Conservation (phyloP, 352 stramenopile genomes). For the Phytophthora citrophthora region DNA sequence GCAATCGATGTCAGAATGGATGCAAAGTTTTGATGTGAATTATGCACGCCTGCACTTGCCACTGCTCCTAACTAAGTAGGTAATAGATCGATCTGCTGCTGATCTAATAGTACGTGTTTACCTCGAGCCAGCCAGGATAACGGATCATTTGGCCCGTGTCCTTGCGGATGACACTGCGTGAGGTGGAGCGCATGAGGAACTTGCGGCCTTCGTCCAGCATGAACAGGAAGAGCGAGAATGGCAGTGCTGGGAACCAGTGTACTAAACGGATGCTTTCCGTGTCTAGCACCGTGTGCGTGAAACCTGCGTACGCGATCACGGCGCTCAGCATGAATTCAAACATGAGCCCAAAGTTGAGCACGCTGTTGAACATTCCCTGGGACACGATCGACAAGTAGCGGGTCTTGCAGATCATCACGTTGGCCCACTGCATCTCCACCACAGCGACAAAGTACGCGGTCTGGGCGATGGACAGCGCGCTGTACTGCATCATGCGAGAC, state of each 20-base stretch:
- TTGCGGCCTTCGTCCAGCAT: slow-evolving; percentile 92
- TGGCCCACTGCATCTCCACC: slow-evolving; percentile 91
- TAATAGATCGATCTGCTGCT: slow-evolving; percentile 11
- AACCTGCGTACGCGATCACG: slow-evolving; percentile 85
- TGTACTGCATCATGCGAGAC: slow-evolving; percentile 87
- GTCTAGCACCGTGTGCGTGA: slow-evolving; percentile 83
- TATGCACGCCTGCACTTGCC: slow-evolving; percentile 18
- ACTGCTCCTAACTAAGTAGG: slow-evolving; percentile 1
- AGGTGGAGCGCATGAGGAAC: slow-evolving; percentile 89
- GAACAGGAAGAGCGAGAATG: slow-evolving; percentile 91
- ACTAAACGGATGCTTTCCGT: slow-evolving; percentile 89
- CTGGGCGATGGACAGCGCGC: slow-evolving; percentile 84
- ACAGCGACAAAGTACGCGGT: slow-evolving; percentile 88
- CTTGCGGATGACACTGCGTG: slow-evolving; percentile 71
- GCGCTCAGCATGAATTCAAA: slow-evolving; percentile 92
- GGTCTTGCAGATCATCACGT: slow-evolving; percentile 94
- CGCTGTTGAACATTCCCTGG: slow-evolving; percentile 93
- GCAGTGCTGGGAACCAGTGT: slow-evolving; percentile 92
- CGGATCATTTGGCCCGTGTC: slow-evolving; percentile 82
- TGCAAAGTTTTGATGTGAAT: slow-evolving; percentile 15
- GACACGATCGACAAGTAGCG: slow-evolving; percentile 88
- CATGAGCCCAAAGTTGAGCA: slow-evolving; percentile 94
- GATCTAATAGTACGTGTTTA: slow-evolving; percentile 91
- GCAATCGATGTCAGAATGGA: neutral
- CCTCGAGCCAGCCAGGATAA: slow-evolving; percentile 89